Percentiles rank a stretch among this genome's conserved stretches.
Evolutionary conservation across 2,329 filamentous ascomycete genomes (phyloP).

Genomic region (Epichloe scottii): DNA sequence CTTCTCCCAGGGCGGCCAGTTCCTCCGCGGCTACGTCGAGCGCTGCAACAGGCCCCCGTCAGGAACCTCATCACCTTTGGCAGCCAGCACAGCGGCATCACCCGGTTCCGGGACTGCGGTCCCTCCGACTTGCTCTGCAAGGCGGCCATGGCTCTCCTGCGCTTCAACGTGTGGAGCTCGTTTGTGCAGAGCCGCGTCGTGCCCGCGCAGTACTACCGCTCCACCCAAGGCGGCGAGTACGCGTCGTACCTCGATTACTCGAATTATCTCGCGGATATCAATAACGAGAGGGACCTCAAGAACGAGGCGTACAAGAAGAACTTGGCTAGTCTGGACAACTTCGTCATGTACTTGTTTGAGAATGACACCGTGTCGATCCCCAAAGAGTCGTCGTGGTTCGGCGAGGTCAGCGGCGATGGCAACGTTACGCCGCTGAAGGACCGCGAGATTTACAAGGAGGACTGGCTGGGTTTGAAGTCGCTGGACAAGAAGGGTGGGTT

Average conservation of each 20-base stretch:
- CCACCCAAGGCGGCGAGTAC: constrained; percentile 47
- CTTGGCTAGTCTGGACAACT: constrained; percentile 55
- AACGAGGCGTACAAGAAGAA: constrained; percentile 63
- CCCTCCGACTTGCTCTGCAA: constrained; percentile 68
- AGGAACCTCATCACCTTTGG: constrained; percentile 78
- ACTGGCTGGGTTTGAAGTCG: constrained; percentile 78
- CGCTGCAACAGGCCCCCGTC: constrained; percentile 69
- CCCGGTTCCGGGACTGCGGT: constrained; percentile 64
- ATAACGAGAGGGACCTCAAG: constrained; percentile 74
- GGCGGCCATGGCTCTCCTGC: constrained; percentile 64
- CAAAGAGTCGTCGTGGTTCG: constrained; percentile 85
- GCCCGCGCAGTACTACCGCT: constrained; percentile 89
- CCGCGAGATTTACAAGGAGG: constrained; percentile 66
- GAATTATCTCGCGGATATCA: constrained; percentile 89
- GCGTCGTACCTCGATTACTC: constrained; percentile 65
- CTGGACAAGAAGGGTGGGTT: constrained; percentile 71
- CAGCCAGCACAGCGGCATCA: constrained; percentile 85
- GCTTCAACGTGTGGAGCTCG: constrained; percentile 65
- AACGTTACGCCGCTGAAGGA: constrained; percentile 54
- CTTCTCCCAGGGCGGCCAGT: constrained; percentile 92
- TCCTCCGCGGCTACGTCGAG: constrained; percentile 84
- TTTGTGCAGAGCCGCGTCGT: constrained; percentile 73
- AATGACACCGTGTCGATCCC: constrained; percentile 79
- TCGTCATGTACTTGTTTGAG: constrained; percentile 83
- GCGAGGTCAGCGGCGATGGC: constrained; percentile 62